phyloP scores from a whole-genome alignment of 352 stramenopile genomes.

The Globisporangium megalacanthum region DNA sequence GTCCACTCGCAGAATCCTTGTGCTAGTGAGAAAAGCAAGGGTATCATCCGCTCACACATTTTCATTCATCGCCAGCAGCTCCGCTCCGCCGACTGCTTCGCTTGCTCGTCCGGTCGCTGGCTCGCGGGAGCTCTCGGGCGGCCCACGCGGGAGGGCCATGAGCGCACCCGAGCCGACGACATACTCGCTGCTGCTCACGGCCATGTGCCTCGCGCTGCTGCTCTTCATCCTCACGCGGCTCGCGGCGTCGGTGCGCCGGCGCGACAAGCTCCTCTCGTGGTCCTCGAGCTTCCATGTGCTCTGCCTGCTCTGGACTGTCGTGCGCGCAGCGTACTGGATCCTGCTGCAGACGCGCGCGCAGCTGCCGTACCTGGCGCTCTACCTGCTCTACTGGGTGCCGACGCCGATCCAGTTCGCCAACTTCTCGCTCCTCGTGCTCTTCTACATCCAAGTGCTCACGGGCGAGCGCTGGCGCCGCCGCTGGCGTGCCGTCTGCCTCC shows the following conservation, averaged over 20 bases:
- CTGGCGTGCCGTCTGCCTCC: conserved; percentile 78
- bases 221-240: conserved; percentile 71
- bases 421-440: conserved; percentile 83
- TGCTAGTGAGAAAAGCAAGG: conserved; percentile 1
- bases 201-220: conserved; percentile 69
- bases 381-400: conserved; percentile 83
- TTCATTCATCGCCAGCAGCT: background rate
- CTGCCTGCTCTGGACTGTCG: conserved; percentile 77
- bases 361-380: conserved; percentile 79
- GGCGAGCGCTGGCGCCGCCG: conserved; percentile 61
- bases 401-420: conserved; percentile 88
- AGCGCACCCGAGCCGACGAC: conserved; percentile 43
- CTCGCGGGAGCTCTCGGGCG: too few relatives aligned
- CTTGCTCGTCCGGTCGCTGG: too few relatives aligned
- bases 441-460: conserved; percentile 87
- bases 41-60: background rate
- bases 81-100: background rate
- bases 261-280: conserved; percentile 83
- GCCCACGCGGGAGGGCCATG: conserved; percentile 6
- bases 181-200: conserved; percentile 75
- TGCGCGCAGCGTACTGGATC: conserved; percentile 82
- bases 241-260: conserved; percentile 57
- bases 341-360: conserved; percentile 66
- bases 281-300: conserved; percentile 78
- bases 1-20: background rate